Conservation (phyloP, 129 eudicot species). For the Sambucus nigra region DNA sequence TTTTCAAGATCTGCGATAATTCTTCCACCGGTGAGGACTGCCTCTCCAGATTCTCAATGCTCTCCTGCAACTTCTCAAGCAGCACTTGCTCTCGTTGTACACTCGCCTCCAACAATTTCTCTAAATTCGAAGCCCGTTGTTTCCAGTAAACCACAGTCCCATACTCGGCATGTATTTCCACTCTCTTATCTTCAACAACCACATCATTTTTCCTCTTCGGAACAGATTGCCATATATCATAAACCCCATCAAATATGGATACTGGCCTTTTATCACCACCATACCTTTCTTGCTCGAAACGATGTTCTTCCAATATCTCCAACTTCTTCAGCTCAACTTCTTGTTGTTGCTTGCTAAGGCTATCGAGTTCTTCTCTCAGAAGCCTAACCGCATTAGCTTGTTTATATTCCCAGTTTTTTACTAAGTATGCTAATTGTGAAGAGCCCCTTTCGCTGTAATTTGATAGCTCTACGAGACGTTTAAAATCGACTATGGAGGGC, state of each 20-base stretch:
- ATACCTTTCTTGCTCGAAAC: constrained; percentile 55
- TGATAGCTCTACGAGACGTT: constrained; percentile 57
- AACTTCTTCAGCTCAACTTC: constrained; percentile 75
- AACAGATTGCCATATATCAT: constrained; percentile 47
- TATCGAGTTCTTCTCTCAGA: constrained; percentile 77
- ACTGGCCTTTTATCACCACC: constrained; percentile 60
- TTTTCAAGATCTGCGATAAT: constrained; percentile 67
- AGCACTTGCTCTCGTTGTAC: constrained; percentile 69
- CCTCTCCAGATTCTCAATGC: constrained; percentile 71
- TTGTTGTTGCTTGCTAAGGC: constrained; percentile 64
- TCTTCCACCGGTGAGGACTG: constrained; percentile 92
- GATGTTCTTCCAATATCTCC: constrained; percentile 75
- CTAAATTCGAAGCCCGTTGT: constrained; percentile 61
- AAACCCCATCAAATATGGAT: constrained; percentile 52
- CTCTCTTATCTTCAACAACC: constrained; percentile 40
- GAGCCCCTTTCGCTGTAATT: constrained; percentile 80
- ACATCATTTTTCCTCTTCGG: constrained; percentile 57
- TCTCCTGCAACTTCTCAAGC: constrained; percentile 60
- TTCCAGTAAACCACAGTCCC: constrained; percentile 76
- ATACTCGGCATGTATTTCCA: constrained; percentile 67
- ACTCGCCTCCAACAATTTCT: constrained; percentile 69
- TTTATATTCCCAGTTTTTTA: constrained; percentile 78
- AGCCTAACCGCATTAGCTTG: constrained; percentile 82
- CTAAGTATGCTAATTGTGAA: constrained; percentile 60
- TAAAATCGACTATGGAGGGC: constrained; percentile 55